These are phyloP conservation scores for Neonectria magnoliae DNA, from an alignment of 2,329 filamentous ascomycete species.

Conservation along the genomic window DNA sequence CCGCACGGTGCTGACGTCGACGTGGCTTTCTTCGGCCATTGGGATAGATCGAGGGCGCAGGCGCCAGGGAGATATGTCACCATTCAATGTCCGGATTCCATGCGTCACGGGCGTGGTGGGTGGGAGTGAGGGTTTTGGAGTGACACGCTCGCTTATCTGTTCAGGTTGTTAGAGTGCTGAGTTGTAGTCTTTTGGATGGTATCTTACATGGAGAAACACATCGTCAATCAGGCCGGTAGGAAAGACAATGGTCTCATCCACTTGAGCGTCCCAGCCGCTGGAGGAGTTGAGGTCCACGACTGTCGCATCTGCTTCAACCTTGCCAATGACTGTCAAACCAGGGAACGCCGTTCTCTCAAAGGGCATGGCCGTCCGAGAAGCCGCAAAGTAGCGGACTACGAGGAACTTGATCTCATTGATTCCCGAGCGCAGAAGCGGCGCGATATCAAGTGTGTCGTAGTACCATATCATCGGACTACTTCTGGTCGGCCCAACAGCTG, in stretches of 20 bases:
- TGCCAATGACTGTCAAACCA: conserved; percentile 19
- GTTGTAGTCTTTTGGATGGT: too few species aligned
- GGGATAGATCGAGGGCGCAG: conserved; percentile 26
- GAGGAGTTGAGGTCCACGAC: conserved; percentile 2
- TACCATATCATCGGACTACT: conserved; percentile 39
- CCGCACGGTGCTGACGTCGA: conserved; percentile 7
- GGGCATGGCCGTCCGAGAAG: conserved; percentile 25
- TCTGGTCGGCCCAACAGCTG: conserved; percentile 38
- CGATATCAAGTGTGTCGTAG: conserved; percentile 39
- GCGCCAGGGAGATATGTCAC: conserved; percentile 26
- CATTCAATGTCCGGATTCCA: conserved; percentile 25
- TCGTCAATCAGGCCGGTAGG: conserved; percentile 21
- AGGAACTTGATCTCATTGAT: conserved; percentile 27
- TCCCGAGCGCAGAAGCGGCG: conserved; percentile 28
- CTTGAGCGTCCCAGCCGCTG: conserved; percentile 17
- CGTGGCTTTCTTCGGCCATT: conserved; percentile 13
- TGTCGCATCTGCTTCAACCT: background rate
- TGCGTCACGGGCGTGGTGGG: conserved; percentile 14
- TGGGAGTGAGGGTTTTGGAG: background rate
- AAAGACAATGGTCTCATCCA: conserved; percentile 20
- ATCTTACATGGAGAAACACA: conserved; percentile 24
- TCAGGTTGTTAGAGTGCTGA: background rate
- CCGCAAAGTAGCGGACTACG: conserved; percentile 25
- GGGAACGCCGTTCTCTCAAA: conserved; percentile 26
- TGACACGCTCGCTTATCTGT: conserved; percentile 25